Evolutionary conservation across 2,329 filamentous ascomycete genomes (phyloP).

Genomic region (Rutstroemia sydowiana): DNA sequence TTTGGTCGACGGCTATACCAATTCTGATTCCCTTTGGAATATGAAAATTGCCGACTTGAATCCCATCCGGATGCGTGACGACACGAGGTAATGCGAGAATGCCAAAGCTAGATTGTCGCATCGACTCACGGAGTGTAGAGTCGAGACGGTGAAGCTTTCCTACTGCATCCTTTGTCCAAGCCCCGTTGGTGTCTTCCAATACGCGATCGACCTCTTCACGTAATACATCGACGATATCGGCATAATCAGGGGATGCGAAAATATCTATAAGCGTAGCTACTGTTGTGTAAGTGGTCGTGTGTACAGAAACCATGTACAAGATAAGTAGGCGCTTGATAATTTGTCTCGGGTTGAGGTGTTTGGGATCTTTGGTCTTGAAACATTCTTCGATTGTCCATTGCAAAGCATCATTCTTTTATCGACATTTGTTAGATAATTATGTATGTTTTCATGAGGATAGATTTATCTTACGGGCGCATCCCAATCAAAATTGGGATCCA

Average conservation of each 20-base stretch:
- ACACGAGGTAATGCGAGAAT: neutral
- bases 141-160: neutral
- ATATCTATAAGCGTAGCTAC: constrained; percentile 3
- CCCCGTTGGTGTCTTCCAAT: neutral
- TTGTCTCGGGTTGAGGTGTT: neutral
- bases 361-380: neutral
- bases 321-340: constrained; percentile 3
- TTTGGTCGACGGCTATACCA: neutral
- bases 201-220: constrained; percentile 4
- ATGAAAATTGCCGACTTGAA: neutral
- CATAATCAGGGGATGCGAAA: neutral
- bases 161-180: constrained; percentile 2
- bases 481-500: neutral
- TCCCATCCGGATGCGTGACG: neutral
- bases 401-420: constrained; percentile 5
- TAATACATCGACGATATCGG: neutral
- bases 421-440: neutral
- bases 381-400: constrained; percentile 10
- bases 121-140: constrained; percentile 7
- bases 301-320: constrained; percentile 3
- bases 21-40: neutral
- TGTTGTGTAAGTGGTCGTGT: neutral
- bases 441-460: neutral
- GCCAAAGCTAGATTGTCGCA: constrained; percentile 1
- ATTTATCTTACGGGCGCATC: neutral